These are phyloP conservation scores for Heritiera littoralis DNA, from an alignment of 345 rosid genomes.

Conservation along the genomic window DNA sequence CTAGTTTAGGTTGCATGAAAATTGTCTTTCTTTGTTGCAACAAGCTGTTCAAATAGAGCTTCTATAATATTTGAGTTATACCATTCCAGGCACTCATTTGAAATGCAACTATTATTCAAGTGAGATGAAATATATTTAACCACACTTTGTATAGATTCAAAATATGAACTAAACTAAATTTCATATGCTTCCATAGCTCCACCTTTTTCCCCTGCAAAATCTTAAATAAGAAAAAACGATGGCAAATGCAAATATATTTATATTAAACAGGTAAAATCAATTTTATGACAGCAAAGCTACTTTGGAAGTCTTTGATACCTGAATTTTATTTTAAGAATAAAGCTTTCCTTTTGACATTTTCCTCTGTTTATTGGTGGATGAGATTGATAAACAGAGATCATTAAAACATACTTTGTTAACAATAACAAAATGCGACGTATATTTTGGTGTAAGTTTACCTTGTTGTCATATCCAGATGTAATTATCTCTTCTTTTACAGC, in stretches of 20 bases:
- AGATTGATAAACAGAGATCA: not conserved
- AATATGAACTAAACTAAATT: slow-evolving; percentile 13
- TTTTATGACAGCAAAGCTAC: not conserved
- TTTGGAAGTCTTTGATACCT: not conserved
- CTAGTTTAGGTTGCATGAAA: not conserved
- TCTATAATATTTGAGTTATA: not conserved
- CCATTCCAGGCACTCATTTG: not conserved
- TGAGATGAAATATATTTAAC: not conserved
- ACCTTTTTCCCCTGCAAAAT: not conserved
- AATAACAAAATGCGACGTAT: not conserved
- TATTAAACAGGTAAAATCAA: slow-evolving; percentile 3
- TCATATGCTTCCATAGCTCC: not conserved
- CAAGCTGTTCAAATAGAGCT: not conserved
- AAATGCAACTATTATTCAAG: not conserved
- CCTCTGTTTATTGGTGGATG: not conserved
- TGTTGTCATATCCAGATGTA: slow-evolving; percentile 50
- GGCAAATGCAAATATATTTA: not conserved
- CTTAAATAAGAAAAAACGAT: not conserved
- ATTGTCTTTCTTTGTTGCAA: not conserved
- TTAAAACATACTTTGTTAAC: slow-evolving; percentile 7
- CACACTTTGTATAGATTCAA: not conserved
- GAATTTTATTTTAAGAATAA: not conserved
- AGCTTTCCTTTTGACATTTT: not conserved
- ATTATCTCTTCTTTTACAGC: slow-evolving; percentile 53
- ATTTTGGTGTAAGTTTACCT: slow-evolving; percentile 29